Conservation (phyloP, 164 flowering plant species). For the Chloranthus sessilifolius region DNA sequence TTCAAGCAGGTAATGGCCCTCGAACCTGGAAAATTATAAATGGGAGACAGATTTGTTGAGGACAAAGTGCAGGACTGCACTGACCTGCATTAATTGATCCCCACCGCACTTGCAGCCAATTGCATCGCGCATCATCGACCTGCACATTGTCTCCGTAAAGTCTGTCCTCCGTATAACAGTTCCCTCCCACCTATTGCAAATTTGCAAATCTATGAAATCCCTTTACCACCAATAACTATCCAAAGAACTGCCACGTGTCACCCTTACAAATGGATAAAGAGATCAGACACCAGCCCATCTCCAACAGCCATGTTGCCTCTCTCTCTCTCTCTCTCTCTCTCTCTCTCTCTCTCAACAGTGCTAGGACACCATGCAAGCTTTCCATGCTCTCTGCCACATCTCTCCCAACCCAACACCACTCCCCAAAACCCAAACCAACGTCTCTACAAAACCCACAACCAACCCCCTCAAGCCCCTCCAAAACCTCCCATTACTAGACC, state of each 20-base stretch:
- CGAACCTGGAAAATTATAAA: too few species aligned
- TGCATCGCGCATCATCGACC: too few species aligned
- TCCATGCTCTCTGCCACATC: slow-evolving; percentile 40
- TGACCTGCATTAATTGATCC: too few species aligned
- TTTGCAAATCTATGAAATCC: slow-evolving; percentile 24
- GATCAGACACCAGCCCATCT: not conserved
- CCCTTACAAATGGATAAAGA: slow-evolving; percentile 2
- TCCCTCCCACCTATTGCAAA: too few species aligned
- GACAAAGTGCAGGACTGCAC: too few species aligned
- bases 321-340: not conserved
- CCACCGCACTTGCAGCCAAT: too few species aligned
- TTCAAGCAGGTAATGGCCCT: too few species aligned
- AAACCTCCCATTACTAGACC: slow-evolving; percentile 38
- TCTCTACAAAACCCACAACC: slow-evolving; percentile 42
- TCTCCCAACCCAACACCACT: slow-evolving; percentile 22
- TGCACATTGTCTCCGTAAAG: too few species aligned
- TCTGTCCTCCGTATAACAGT: too few species aligned
- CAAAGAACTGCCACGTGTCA: slow-evolving; percentile 15
- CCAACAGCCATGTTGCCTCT: not conserved
- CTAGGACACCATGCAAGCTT: slow-evolving; percentile 24
- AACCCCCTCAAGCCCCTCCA: slow-evolving; percentile 45
- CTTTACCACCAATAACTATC: slow-evolving; percentile 20
- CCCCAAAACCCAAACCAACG: slow-evolving; percentile 19
- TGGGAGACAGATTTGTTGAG: too few species aligned
- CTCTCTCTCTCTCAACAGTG: slow-evolving; percentile 4